Evolutionary conservation across 345 rosid genomes (phyloP).

Genomic region (Murraya paniculata): DNA sequence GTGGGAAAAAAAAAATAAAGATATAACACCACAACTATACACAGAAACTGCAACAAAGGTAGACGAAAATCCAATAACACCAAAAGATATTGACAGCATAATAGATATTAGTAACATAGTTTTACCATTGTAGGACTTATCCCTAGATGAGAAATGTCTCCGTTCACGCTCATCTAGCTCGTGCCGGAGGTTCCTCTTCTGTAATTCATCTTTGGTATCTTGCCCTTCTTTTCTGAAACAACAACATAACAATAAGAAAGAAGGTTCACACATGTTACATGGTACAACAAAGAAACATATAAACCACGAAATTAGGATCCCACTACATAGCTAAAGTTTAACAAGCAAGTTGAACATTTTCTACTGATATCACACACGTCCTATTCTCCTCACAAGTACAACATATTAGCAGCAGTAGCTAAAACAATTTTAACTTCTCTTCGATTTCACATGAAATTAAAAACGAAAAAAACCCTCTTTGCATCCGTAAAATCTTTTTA

Average conservation of each 20-base stretch:
- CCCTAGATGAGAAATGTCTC: slow-evolving; percentile 88
- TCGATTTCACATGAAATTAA: not conserved
- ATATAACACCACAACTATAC: not conserved
- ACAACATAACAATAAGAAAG: slow-evolving; percentile 5
- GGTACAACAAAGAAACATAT: not conserved
- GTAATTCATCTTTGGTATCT: slow-evolving; percentile 82
- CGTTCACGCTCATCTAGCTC: slow-evolving; percentile 92
- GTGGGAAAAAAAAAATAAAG: too few species aligned
- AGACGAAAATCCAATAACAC: not conserved
- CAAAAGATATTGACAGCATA: not conserved
- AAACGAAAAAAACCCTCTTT: not conserved
- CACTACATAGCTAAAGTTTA: not conserved
- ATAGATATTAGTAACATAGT: not conserved
- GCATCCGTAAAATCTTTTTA: not conserved
- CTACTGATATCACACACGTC: not conserved
- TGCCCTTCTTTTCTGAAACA: slow-evolving; percentile 82
- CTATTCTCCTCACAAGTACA: not conserved
- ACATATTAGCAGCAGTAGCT: not conserved
- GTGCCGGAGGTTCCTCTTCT: slow-evolving; percentile 76
- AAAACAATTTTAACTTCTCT: not conserved
- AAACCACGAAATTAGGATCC: not conserved
- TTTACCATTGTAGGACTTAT: slow-evolving; percentile 62
- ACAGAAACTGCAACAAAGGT: slow-evolving; percentile 8
- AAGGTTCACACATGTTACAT: not conserved
- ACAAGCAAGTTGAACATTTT: not conserved